phyloP scores from a whole-genome alignment of 1,139 yeast genomes.

The Yamadazyma buinensis region DNA sequence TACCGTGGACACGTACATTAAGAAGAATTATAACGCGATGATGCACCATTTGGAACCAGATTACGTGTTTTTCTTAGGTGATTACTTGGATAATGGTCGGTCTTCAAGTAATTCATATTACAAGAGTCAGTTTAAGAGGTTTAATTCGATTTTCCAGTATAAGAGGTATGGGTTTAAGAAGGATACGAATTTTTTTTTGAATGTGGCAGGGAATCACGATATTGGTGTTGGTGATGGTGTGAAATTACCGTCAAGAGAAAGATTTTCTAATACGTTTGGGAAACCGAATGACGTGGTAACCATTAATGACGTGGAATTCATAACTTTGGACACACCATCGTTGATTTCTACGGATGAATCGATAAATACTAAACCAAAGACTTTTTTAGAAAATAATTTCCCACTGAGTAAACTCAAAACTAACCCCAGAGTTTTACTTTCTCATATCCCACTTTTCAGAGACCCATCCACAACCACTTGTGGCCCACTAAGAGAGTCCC shows the following conservation, averaged over 20 bases:
- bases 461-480: conserved; percentile 29
- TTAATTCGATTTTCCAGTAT: conserved; percentile 33
- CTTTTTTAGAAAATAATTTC: conserved; percentile 24
- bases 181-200: conserved; percentile 25
- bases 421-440: conserved; percentile 36
- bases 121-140: conserved; percentile 32
- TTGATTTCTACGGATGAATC: conserved; percentile 29
- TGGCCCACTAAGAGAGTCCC: conserved; percentile 43
- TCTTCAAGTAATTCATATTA: conserved; percentile 39
- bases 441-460: conserved; percentile 50
- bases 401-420: conserved; percentile 9
- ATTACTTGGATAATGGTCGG: conserved; percentile 52
- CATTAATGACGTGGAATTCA: conserved; percentile 41
- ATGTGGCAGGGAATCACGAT: conserved; percentile 56
- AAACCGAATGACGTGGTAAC: conserved; percentile 27
- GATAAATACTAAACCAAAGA: conserved; percentile 25
- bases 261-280: conserved; percentile 43
- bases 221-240: conserved; percentile 53
- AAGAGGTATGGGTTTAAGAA: conserved; percentile 17
- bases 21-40: conserved; percentile 42
- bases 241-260: conserved; percentile 27
- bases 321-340: conserved; percentile 44
- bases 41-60: conserved; percentile 38
- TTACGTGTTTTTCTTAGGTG: conserved; percentile 49
- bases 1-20: conserved; percentile 47